These are phyloP conservation scores for Pythium diclinum DNA, from an alignment of 352 stramenopile genomes.

Conservation along the genomic window DNA sequence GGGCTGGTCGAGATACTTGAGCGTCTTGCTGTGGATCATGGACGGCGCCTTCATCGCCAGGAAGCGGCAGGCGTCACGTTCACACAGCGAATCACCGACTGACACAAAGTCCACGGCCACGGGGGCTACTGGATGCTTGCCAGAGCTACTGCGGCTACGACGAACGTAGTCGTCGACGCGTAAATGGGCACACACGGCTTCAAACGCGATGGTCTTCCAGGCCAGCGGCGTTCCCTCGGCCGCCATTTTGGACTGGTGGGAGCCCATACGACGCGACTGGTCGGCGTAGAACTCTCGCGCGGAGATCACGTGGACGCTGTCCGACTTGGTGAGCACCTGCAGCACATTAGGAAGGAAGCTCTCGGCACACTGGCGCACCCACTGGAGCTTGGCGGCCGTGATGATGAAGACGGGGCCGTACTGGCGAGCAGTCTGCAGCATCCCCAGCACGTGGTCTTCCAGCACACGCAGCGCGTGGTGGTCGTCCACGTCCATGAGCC, in stretches of 20 bases:
- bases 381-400: conserved; percentile 52
- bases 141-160: conserved; percentile 14
- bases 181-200: conserved; percentile 47
- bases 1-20: conserved; percentile 51
- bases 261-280: conserved; percentile 28
- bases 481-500: conserved; percentile 23
- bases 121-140: not conserved
- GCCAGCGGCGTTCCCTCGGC: conserved; percentile 33
- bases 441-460: conserved; percentile 37
- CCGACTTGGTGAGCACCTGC: conserved; percentile 36
- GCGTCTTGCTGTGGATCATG: conserved; percentile 45
- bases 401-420: conserved; percentile 61
- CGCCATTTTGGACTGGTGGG: conserved; percentile 14
- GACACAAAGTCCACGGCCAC: conserved; percentile 46
- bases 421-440: conserved; percentile 39
- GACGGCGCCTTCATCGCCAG: conserved; percentile 34
- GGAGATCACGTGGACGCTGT: conserved; percentile 49
- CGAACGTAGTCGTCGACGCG: conserved; percentile 41
- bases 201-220: conserved; percentile 58
- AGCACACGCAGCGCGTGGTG: conserved; percentile 29
- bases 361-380: conserved; percentile 43
- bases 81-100: conserved; percentile 49
- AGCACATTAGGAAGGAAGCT: conserved; percentile 46
- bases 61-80: conserved; percentile 50
- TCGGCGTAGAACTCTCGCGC: conserved; percentile 56